Evolutionary conservation across 768 basidiomycete species (phyloP).

Genomic region (Auricularia cornea): DNA sequence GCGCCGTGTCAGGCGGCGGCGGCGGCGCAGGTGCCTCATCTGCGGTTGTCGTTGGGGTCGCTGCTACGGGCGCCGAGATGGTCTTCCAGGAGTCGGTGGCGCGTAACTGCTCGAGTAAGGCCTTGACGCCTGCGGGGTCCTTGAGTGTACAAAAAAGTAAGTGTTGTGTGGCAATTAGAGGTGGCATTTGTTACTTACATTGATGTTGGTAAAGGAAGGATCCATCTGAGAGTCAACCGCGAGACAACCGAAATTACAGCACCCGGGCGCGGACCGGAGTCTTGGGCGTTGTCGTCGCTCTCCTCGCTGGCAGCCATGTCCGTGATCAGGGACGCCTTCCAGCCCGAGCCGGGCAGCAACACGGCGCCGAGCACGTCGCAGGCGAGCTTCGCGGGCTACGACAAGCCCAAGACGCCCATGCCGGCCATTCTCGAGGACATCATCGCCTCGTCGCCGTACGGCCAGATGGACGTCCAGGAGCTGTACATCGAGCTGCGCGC

Average conservation of each 20-base stretch:
- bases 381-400: not conserved
- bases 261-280: too few species aligned
- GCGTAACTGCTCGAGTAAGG: conserved; percentile 61
- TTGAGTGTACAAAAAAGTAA: conserved; percentile 17
- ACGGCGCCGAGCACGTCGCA: not conserved
- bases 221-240: too few species aligned
- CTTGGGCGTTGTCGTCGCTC: too few species aligned
- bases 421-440: not conserved
- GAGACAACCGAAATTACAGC: too few species aligned
- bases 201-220: conserved; percentile 42
- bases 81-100: conserved; percentile 64
- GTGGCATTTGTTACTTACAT: conserved; percentile 27
- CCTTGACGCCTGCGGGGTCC: conserved; percentile 60
- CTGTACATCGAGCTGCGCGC: not conserved
- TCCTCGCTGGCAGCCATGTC: too few species aligned
- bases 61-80: conserved; percentile 11
- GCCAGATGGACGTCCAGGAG: not conserved
- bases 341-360: not conserved
- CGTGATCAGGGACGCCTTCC: too few species aligned
- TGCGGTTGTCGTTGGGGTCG: not conserved
- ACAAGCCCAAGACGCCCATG: not conserved
- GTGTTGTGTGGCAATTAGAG: not conserved
- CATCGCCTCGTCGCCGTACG: not conserved
- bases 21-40: not conserved
- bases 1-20: not conserved